Conservation (phyloP, 495 filamentous ascomycete species). For the Chaetomium fimeti region DNA sequence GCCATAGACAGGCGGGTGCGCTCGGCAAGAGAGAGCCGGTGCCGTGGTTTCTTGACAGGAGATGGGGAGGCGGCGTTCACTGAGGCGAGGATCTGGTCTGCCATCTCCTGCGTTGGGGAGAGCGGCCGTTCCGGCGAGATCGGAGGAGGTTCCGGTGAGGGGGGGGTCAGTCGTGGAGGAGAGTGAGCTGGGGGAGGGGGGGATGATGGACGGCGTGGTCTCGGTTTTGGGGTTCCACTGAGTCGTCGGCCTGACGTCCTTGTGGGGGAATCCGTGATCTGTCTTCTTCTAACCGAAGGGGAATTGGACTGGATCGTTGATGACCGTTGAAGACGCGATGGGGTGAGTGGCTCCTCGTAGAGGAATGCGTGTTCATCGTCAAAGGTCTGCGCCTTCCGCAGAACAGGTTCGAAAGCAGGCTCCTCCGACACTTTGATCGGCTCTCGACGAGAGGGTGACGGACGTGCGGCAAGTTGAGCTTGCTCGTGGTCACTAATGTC, state of each 20-base stretch:
- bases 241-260: slow-evolving; percentile 17
- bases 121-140: slow-evolving; percentile 22
- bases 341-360: slow-evolving; percentile 14
- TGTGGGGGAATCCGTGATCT: slow-evolving; percentile 4
- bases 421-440: slow-evolving; percentile 19
- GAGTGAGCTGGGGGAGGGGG: slow-evolving; percentile 1
- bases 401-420: slow-evolving; percentile 23
- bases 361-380: slow-evolving; percentile 14
- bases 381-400: slow-evolving; percentile 26
- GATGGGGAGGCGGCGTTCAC: slow-evolving; percentile 53
- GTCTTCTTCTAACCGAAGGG: not conserved
- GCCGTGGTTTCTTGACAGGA: slow-evolving; percentile 52
- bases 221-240: slow-evolving; percentile 21
- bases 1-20: slow-evolving; percentile 53
- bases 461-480: slow-evolving; percentile 25
- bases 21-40: slow-evolving; percentile 55
- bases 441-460: slow-evolving; percentile 24
- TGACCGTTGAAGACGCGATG: slow-evolving; percentile 26
- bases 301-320: slow-evolving; percentile 25
- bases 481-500: slow-evolving; percentile 49
- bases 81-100: slow-evolving; percentile 56
- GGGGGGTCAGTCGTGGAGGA: slow-evolving; percentile 5
- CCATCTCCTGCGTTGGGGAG: slow-evolving; percentile 51
- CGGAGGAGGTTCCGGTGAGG: slow-evolving; percentile 18
- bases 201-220: slow-evolving; percentile 18